Evolutionary conservation across 257 asterid genomes (phyloP).

Genomic region (Solanum ahanhuiri): DNA sequence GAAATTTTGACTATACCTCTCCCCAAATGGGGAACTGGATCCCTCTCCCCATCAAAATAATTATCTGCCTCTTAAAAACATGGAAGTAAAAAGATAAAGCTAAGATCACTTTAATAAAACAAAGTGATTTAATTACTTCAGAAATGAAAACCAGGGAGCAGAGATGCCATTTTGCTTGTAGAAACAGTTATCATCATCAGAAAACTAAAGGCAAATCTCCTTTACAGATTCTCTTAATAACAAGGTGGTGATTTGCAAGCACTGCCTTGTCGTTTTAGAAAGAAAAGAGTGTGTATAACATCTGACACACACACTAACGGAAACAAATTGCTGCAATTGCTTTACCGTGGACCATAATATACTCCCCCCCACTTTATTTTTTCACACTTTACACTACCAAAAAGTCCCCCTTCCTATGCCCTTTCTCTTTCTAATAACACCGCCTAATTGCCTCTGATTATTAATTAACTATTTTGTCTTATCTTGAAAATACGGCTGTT

Average conservation of each 20-base stretch:
- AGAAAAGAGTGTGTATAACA: slow-evolving; percentile 1
- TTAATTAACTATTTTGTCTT: background rate
- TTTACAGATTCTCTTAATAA: background rate
- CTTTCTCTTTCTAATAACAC: background rate
- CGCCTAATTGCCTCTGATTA: background rate
- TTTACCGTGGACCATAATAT: slow-evolving; percentile 24
- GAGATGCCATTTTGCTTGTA: background rate
- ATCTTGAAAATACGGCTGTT: background rate
- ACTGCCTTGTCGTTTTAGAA: background rate
- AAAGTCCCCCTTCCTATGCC: background rate
- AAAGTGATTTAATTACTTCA: background rate
- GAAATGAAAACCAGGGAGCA: background rate
- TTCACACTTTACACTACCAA: slow-evolving; percentile 5
- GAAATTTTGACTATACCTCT: background rate
- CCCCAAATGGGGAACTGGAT: background rate
- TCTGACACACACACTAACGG: slow-evolving; percentile 14
- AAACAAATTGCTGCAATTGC: slow-evolving; percentile 9
- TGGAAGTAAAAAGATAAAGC: background rate
- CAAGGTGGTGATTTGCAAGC: background rate
- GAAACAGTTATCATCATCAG: background rate
- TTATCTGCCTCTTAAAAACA: background rate
- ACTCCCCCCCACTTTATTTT: slow-evolving; percentile 2
- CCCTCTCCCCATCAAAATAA: background rate
- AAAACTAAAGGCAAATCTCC: background rate
- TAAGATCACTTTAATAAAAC: background rate